Evolutionary conservation across 441 rosid species (phyloP).

Genomic region (Jatropha multifida): DNA sequence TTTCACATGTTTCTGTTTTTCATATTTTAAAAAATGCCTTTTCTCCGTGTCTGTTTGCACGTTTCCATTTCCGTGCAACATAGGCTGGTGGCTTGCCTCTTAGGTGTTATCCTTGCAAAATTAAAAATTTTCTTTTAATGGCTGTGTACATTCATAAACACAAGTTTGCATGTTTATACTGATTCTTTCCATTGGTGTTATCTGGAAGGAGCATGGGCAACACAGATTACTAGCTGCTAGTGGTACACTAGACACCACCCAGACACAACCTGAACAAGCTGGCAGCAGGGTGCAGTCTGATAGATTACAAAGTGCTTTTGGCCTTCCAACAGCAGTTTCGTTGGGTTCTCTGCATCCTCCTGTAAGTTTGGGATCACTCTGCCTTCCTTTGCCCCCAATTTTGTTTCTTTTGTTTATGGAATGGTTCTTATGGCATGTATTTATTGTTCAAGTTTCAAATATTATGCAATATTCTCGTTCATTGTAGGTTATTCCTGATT

Average conservation of each 20-base stretch:
- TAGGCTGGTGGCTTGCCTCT: background rate
- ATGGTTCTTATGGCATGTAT: slow-evolving; percentile 13
- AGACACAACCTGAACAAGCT: slow-evolving; percentile 43
- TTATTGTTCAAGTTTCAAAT: slow-evolving; percentile 11
- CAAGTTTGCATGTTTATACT: background rate
- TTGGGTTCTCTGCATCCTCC: slow-evolving; percentile 59
- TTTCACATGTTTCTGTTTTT: too few species aligned
- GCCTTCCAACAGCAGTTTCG: slow-evolving; percentile 53
- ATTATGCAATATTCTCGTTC: slow-evolving; percentile 15
- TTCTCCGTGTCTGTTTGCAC: too few species aligned
- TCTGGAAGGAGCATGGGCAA: slow-evolving; percentile 38
- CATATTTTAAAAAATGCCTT: too few species aligned
- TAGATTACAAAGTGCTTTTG: slow-evolving; percentile 48
- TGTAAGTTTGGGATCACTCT: slow-evolving; percentile 41
- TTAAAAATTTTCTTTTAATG: slow-evolving; percentile 1
- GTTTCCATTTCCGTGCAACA: too few species aligned
- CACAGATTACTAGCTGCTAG: slow-evolving; percentile 46
- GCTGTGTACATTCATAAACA: slow-evolving; percentile 3
- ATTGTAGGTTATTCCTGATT: slow-evolving; percentile 62
- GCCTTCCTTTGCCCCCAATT: background rate
- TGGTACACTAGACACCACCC: slow-evolving; percentile 30
- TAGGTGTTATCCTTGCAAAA: background rate
- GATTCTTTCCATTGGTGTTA: slow-evolving; percentile 14
- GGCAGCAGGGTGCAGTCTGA: slow-evolving; percentile 44
- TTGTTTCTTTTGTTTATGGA: background rate